Evolutionary conservation across 2,329 filamentous ascomycete species (phyloP).

Genomic region (Metarhizium guizhouense): DNA sequence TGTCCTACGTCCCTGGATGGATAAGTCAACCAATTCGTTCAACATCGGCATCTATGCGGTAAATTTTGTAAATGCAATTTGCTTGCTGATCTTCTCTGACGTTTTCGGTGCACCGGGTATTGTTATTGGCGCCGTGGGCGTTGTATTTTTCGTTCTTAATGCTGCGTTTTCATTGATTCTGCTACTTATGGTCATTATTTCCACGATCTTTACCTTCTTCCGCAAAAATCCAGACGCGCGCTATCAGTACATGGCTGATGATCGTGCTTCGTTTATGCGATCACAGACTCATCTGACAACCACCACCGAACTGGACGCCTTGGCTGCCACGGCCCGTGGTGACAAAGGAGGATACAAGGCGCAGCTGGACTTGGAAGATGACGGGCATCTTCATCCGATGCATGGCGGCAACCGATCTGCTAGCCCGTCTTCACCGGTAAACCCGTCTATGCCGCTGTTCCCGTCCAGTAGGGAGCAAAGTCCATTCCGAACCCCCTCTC

Average conservation of each 20-base stretch:
- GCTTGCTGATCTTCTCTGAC: slow-evolving; percentile 77
- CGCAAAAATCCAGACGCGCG: slow-evolving; percentile 89
- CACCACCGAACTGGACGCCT: slow-evolving; percentile 79
- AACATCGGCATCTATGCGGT: slow-evolving; percentile 84
- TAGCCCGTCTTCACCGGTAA: slow-evolving; percentile 23
- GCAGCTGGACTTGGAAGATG: slow-evolving; percentile 31
- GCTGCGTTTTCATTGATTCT: slow-evolving; percentile 74
- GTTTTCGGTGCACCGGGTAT: slow-evolving; percentile 76
- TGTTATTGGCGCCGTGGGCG: slow-evolving; percentile 78
- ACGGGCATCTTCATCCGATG: slow-evolving; percentile 29
- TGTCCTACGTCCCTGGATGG: slow-evolving; percentile 91
- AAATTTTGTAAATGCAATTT: slow-evolving; percentile 84
- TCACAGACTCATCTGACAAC: slow-evolving; percentile 68
- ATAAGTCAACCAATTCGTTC: slow-evolving; percentile 93
- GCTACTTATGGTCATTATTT: slow-evolving; percentile 62
- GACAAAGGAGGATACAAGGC: slow-evolving; percentile 38
- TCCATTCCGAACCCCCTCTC: slow-evolving; percentile 25
- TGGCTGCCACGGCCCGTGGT: slow-evolving; percentile 82
- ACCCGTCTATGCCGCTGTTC: slow-evolving; percentile 34
- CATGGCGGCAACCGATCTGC: slow-evolving; percentile 12
- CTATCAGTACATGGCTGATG: slow-evolving; percentile 92
- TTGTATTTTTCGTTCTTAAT: slow-evolving; percentile 82
- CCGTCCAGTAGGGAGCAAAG: slow-evolving; percentile 28
- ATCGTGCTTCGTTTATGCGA: slow-evolving; percentile 94
- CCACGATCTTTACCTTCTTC: slow-evolving; percentile 59